Evolutionary conservation across 2,329 filamentous ascomycete species (phyloP).

Genomic region (Tympanopsis confertula): DNA sequence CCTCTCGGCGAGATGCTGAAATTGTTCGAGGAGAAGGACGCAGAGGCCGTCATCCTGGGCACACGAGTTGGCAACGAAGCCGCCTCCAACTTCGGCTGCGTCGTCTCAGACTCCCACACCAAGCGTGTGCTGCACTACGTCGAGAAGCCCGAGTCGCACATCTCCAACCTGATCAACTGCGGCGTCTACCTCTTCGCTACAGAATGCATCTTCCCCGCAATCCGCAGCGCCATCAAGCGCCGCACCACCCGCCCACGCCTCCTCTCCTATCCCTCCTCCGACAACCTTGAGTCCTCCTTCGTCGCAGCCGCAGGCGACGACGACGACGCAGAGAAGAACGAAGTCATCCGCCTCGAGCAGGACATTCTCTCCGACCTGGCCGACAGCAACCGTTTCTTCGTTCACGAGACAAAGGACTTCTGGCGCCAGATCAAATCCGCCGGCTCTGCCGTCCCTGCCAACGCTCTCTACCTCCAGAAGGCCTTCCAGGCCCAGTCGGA

Average conservation of each 20-base stretch:
- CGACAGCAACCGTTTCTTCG: conserved; percentile 95
- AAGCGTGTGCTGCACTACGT: conserved; percentile 97
- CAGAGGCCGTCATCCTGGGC: conserved; percentile 90
- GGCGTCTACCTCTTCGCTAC: conserved; percentile 96
- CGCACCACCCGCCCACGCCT: conserved; percentile 79
- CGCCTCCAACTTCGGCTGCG: conserved; percentile 93
- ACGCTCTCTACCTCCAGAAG: conserved; percentile 91
- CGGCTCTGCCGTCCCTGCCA: conserved; percentile 89
- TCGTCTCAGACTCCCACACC: conserved; percentile 86
- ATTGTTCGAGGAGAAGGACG: conserved; percentile 87
- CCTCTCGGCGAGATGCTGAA: conserved; percentile 90
- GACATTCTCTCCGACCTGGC: conserved; percentile 92
- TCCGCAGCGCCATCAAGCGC: conserved; percentile 88
- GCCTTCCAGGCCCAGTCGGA: conserved; percentile 72
- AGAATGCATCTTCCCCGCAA: conserved; percentile 91
- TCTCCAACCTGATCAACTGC: conserved; percentile 98
- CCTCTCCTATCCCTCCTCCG: conserved; percentile 88
- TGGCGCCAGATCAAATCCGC: conserved; percentile 99
- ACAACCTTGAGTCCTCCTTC: conserved; percentile 68
- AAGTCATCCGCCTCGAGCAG: conserved; percentile 89
- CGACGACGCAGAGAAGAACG: conserved; percentile 54
- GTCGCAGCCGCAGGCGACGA: conserved; percentile 32
- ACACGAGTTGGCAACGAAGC: conserved; percentile 84
- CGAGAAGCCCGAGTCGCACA: conserved; percentile 95
- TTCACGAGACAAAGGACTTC: conserved; percentile 97